A percentile compares a stretch with the other conserved stretches of the same genome.
Evolutionary conservation across 345 rosid species (phyloP).

Genomic region (Noccaea caerulescens): DNA sequence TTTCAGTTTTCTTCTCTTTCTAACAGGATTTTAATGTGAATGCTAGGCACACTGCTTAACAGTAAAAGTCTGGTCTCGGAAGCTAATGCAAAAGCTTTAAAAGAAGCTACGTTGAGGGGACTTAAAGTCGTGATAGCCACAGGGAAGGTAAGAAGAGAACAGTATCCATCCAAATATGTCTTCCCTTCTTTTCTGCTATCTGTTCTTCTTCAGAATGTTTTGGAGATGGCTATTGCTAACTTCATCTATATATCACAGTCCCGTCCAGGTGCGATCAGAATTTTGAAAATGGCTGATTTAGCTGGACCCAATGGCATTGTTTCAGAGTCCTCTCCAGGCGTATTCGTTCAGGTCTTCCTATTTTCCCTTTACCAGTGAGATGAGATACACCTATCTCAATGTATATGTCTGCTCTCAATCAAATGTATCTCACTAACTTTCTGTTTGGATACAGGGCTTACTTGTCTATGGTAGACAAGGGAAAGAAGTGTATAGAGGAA

Average conservation of each 20-base stretch:
- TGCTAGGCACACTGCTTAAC: constrained; percentile 80
- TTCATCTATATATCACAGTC: constrained; percentile 54
- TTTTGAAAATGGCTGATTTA: constrained; percentile 67
- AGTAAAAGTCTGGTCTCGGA: constrained; percentile 72
- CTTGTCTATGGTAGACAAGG: constrained; percentile 93
- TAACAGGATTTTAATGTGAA: constrained; percentile 35
- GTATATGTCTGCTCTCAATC: neutral
- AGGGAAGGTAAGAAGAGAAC: constrained; percentile 67
- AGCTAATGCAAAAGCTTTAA: constrained; percentile 75
- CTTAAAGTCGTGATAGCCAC: constrained; percentile 93
- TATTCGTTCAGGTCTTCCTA: constrained; percentile 80
- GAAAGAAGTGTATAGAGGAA: constrained; percentile 75
- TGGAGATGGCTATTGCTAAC: constrained; percentile 22
- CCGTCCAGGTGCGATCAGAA: constrained; percentile 68
- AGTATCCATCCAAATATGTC: neutral
- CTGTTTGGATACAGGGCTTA: constrained; percentile 69
- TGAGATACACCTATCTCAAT: constrained; percentile 13
- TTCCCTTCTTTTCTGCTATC: neutral
- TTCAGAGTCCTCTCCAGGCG: constrained; percentile 85
- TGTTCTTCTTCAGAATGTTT: constrained; percentile 12
- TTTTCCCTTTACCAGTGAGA: constrained; percentile 11
- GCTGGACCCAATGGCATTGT: constrained; percentile 76
- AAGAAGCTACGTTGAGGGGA: constrained; percentile 84
- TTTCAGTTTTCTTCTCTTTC: constrained; percentile 25
- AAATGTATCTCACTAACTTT: constrained; percentile 30